These are phyloP conservation scores for Trichocladium uniseriatum DNA, from an alignment of 495 filamentous ascomycete genomes.

Conservation along the genomic window DNA sequence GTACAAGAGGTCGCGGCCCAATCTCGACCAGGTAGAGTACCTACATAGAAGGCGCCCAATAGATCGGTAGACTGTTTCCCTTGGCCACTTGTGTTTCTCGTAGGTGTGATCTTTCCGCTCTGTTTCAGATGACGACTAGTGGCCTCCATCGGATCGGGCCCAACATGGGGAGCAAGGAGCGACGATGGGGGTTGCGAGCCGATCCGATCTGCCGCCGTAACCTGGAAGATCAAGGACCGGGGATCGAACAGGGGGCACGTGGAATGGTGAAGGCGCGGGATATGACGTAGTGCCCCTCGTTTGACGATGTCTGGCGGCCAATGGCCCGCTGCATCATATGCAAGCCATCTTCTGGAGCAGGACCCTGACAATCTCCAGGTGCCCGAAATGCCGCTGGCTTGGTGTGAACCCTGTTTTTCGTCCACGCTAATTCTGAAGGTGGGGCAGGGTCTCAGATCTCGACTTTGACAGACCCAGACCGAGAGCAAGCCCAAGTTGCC, in stretches of 20 bases:
- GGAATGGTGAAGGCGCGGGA: not conserved
- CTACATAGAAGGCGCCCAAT: constrained; percentile 4
- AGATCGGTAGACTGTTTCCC: not conserved
- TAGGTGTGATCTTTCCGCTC: not conserved
- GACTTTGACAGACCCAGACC: no score
- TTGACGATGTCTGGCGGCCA: not conserved
- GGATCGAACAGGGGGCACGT: not conserved
- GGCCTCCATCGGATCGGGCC: no score
- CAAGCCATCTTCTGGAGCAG: constrained; percentile 26
- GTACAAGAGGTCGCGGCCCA: not conserved
- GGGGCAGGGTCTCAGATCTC: constrained; percentile 4
- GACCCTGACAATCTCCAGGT: constrained; percentile 23
- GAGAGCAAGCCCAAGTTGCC: no score
- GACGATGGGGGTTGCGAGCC: no score
- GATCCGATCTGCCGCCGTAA: no score
- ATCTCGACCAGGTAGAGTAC: no score
- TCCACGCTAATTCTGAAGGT: not conserved
- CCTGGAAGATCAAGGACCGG: not conserved
- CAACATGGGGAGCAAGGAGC: no score
- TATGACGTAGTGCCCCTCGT: constrained; percentile 17
- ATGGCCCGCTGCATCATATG: constrained; percentile 16
- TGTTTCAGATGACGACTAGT: not conserved
- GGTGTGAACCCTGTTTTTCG: constrained; percentile 23
- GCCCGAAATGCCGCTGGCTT: constrained; percentile 15
- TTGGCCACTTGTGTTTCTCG: not conserved